Conservation (phyloP, 169 alveolate species). For the Eimeria necatrix region DNA sequence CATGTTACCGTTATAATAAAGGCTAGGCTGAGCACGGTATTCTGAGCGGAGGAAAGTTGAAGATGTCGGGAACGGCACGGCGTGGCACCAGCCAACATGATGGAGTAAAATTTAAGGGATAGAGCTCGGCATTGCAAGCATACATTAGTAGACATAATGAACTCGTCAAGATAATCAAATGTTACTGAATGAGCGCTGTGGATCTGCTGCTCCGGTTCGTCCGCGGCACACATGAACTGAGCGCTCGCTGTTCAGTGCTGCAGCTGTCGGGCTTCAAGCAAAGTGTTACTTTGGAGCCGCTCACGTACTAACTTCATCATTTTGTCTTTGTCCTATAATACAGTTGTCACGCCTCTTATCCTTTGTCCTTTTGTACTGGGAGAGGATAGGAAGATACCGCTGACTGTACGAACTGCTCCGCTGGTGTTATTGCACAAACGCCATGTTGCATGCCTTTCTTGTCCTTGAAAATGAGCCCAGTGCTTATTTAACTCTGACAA, state of each 20-base stretch:
- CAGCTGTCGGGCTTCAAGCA: not conserved
- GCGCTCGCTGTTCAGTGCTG: slow-evolving; percentile 1
- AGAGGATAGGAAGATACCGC: not conserved
- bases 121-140: no score
- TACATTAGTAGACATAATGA: no score
- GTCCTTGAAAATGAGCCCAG: not conserved
- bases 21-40: no score
- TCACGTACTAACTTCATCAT: no score
- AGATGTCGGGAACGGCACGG: no score
- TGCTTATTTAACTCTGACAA: no score
- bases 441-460: slow-evolving; percentile 1
- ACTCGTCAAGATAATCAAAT: no score
- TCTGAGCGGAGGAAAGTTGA: no score
- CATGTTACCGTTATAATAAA: no score
- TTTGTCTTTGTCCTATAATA: no score
- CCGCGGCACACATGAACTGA: not conserved
- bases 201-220: not conserved
- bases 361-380: not conserved
- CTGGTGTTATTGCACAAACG: not conserved
- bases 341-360: slow-evolving; percentile 14
- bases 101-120: no score
- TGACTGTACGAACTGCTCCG: not conserved
- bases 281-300: not conserved
- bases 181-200: not conserved
- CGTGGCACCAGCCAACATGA: no score